These are phyloP conservation scores for Phlebiopsis flavidoalba DNA, from an alignment of 768 basidiomycete species.

Conservation along the genomic window DNA sequence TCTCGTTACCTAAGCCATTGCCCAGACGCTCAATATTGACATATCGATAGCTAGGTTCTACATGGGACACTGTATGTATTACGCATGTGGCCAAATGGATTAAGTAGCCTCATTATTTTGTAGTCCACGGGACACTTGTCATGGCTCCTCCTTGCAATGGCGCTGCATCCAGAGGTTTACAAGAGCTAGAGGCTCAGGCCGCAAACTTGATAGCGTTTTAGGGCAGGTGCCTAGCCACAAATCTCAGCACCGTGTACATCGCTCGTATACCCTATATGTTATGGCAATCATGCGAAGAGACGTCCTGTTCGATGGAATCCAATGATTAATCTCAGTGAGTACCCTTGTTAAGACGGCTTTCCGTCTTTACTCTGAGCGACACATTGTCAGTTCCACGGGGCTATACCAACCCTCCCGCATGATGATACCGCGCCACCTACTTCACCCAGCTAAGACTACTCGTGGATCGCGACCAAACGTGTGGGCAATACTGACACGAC, in stretches of 20 bases:
- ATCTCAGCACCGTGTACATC: slow-evolving; percentile 14
- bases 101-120: not conserved
- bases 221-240: slow-evolving; percentile 22
- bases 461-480: slow-evolving; percentile 2
- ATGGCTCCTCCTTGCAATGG: slow-evolving; percentile 23
- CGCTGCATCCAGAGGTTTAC: slow-evolving; percentile 22
- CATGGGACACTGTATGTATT: not conserved
- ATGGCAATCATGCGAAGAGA: slow-evolving; percentile 27
- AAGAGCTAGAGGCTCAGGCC: slow-evolving; percentile 20
- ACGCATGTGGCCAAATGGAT: not conserved
- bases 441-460: slow-evolving; percentile 10
- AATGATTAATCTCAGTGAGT: not conserved
- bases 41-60: too few species aligned
- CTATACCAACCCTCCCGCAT: slow-evolving; percentile 7
- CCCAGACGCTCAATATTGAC: too few species aligned
- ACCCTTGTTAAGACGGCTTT: not conserved
- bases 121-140: not conserved
- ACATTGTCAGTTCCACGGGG: slow-evolving; percentile 5
- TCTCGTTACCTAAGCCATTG: too few species aligned
- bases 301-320: slow-evolving; percentile 27
- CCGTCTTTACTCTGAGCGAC: too few species aligned
- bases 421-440: slow-evolving; percentile 9
- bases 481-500: not conserved
- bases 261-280: slow-evolving; percentile 30
- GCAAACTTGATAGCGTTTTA: slow-evolving; percentile 23